Evolutionary conservation across 73 alveolate species (phyloP).

Genomic region (Tetrahymena malaccensis): DNA sequence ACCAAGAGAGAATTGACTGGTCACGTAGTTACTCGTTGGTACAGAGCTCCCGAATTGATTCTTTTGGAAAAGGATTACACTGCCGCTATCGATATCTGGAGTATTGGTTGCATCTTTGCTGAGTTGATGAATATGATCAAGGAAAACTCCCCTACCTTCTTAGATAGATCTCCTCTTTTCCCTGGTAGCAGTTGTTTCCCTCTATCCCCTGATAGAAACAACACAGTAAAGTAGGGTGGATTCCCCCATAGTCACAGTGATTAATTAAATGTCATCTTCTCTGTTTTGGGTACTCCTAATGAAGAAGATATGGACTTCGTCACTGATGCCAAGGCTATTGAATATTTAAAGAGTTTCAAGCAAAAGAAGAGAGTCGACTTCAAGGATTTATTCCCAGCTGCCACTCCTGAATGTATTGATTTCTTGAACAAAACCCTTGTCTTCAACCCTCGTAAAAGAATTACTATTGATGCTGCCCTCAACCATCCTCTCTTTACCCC

Average conservation of each 20-base stretch:
- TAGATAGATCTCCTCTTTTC: constrained; percentile 95
- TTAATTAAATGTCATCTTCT: constrained; percentile 79
- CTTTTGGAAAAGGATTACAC: constrained; percentile 91
- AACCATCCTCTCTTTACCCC: constrained; percentile 63
- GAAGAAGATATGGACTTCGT: constrained; percentile 74
- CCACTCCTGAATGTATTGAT: constrained; percentile 65
- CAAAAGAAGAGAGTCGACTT: constrained; percentile 49
- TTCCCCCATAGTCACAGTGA: constrained; percentile 80
- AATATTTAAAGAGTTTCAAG: constrained; percentile 70
- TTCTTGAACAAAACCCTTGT: constrained; percentile 52
- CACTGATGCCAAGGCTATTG: constrained; percentile 76
- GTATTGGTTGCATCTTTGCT: constrained; percentile 95
- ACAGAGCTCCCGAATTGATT: constrained; percentile 97
- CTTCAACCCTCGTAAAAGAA: constrained; percentile 75
- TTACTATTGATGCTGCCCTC: constrained; percentile 76
- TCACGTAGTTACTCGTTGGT: constrained; percentile 99
- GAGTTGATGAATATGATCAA: constrained; percentile 96
- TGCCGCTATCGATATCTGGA: constrained; percentile 95
- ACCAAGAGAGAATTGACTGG: constrained; percentile 77
- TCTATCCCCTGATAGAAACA: constrained; percentile 85
- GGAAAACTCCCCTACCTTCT: constrained; percentile 77
- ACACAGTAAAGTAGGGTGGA: constrained; percentile 67
- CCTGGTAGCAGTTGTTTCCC: constrained; percentile 99
- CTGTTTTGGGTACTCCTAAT: constrained; percentile 82
- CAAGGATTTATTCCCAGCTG: constrained; percentile 55